These are phyloP conservation scores for Coemansia sp. DNA, from an alignment of 192 early-diverging fungal genomes.

Conservation along the genomic window DNA sequence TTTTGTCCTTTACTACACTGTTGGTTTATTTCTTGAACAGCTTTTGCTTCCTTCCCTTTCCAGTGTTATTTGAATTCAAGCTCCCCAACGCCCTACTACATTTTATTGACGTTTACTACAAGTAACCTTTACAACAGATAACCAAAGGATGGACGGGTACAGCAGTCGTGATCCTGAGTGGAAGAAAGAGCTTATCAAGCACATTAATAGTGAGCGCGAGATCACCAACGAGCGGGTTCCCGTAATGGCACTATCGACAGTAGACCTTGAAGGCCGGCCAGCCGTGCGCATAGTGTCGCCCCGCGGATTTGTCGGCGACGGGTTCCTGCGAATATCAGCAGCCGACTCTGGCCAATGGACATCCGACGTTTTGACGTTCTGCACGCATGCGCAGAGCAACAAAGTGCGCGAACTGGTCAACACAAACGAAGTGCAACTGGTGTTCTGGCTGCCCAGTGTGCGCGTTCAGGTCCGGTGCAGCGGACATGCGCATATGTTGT, in stretches of 20 bases:
- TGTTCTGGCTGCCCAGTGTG: constrained; percentile 32
- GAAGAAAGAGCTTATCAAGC: constrained; percentile 38
- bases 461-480: constrained; percentile 42
- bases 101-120: background rate
- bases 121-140: background rate
- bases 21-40: too few species aligned
- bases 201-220: constrained; percentile 26
- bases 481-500: constrained; percentile 42
- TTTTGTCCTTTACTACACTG: too few species aligned
- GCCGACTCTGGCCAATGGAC: constrained; percentile 43
- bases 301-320: constrained; percentile 49
- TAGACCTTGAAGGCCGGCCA: constrained; percentile 41
- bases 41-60: too few species aligned
- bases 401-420: constrained; percentile 43
- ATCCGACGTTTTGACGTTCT: constrained; percentile 47
- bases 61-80: background rate
- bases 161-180: constrained; percentile 42
- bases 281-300: constrained; percentile 47
- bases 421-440: constrained; percentile 40
- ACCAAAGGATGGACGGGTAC: constrained; percentile 6
- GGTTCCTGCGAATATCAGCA: constrained; percentile 29
- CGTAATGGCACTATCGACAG: constrained; percentile 37
- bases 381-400: constrained; percentile 51
- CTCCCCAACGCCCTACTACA: background rate
- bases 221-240: constrained; percentile 29